Conservation (phyloP, 2,329 filamentous ascomycete genomes). For the Aspergillus sp. region DNA sequence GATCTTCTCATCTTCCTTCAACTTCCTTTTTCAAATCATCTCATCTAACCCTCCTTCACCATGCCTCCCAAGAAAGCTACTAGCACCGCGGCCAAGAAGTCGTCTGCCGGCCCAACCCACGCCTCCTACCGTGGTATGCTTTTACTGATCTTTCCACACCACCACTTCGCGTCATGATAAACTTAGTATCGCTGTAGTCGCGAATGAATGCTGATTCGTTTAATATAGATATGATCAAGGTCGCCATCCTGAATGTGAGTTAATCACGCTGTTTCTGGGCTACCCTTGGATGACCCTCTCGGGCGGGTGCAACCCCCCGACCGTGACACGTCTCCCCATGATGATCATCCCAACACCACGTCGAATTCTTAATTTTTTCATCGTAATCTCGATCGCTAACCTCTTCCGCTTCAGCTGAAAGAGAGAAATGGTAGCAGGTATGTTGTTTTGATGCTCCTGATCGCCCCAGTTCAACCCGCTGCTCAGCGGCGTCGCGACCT, state of each 20-base stretch:
- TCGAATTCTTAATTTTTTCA: conserved; percentile 20
- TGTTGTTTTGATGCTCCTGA: conserved; percentile 38
- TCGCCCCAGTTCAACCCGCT: conserved; percentile 9
- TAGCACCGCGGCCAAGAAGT: conserved; percentile 57
- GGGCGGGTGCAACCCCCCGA: conserved; percentile 31
- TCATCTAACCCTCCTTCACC: conserved; percentile 28
- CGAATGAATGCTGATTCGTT: conserved; percentile 54
- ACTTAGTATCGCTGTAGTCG: conserved; percentile 47
- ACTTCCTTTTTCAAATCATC: conserved; percentile 12
- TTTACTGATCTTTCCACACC: conserved; percentile 43
- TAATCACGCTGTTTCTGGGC: conserved; percentile 50
- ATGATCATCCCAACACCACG: conserved; percentile 25
- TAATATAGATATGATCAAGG: conserved; percentile 68
- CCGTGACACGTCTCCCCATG: conserved; percentile 35
- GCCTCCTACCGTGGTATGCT: conserved; percentile 66
- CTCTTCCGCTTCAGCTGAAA: conserved; percentile 58
- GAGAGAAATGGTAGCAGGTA: conserved; percentile 70
- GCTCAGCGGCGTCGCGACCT: conserved; percentile 20
- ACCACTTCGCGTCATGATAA: conserved; percentile 46
- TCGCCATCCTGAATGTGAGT: conserved; percentile 70
- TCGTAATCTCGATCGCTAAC: conserved; percentile 48
- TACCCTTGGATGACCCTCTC: conserved; percentile 39
- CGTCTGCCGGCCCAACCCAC: conserved; percentile 51
- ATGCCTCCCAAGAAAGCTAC: conserved; percentile 68
- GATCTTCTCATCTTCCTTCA: conserved; percentile 8